Evolutionary conservation across 169 alveolate genomes (phyloP).

Genomic region (Eimeria brunetti): DNA sequence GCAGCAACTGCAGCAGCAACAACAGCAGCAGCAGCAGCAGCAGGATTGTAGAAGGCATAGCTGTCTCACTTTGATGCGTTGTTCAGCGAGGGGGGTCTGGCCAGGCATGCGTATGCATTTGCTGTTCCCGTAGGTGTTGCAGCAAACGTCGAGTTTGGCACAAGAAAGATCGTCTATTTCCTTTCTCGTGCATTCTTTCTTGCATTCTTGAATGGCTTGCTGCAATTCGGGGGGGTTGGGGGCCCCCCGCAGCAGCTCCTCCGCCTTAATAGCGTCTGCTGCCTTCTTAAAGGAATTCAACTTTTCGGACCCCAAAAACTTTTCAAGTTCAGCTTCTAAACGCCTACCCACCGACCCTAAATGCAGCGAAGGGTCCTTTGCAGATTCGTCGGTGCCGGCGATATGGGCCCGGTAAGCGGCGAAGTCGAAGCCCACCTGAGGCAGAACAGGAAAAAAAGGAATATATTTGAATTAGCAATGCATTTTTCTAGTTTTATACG

Average conservation of each 20-base stretch:
- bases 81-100: conserved; percentile 43
- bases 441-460: background rate
- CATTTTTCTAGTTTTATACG: no score
- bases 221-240: background rate
- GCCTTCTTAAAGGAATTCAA: conserved; percentile 14
- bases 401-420: conserved; percentile 59
- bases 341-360: conserved; percentile 29
- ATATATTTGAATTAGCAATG: no score
- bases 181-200: conserved; percentile 18
- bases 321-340: conserved; percentile 24
- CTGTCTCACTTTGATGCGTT: conserved; percentile 25
- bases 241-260: conserved; percentile 21
- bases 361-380: conserved; percentile 29
- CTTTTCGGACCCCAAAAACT: conserved; percentile 31
- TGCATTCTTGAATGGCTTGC: conserved; percentile 70
- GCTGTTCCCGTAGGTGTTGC: conserved; percentile 64
- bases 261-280: conserved; percentile 15
- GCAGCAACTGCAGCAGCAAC: no score
- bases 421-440: conserved; percentile 72
- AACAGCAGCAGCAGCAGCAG: no score
- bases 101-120: conserved; percentile 66
- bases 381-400: conserved; percentile 42
- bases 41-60: no score
- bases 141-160: conserved; percentile 65
- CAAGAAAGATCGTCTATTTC: background rate